Conservation (phyloP, 768 basidiomycete species). For the Inosperma sp. region DNA sequence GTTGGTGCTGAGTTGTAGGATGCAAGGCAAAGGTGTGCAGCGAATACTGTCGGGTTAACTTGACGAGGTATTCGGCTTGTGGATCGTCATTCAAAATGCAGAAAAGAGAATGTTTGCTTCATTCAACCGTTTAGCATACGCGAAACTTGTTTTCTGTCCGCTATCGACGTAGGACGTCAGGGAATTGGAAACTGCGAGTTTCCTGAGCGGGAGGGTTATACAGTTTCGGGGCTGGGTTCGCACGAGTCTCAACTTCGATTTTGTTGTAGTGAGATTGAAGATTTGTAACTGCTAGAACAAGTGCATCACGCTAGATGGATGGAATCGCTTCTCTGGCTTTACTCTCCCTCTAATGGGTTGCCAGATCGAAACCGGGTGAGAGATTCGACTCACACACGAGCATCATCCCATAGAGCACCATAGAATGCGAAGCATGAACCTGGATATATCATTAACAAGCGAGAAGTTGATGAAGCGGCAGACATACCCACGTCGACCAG, state of each 20-base stretch:
- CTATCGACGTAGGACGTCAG: background rate
- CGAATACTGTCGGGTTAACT: constrained; percentile 1
- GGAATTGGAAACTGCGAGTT: background rate
- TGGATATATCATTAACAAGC: background rate
- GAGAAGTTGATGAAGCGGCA: background rate
- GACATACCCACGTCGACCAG: constrained; percentile 1
- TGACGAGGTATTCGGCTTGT: background rate
- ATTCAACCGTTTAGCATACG: background rate
- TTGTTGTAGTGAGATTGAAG: background rate
- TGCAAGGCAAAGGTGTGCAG: background rate
- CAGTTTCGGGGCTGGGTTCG: background rate
- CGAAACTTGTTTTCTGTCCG: background rate
- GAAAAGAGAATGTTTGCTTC: background rate
- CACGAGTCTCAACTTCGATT: background rate
- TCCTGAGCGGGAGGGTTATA: background rate
- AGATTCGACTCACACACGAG: background rate
- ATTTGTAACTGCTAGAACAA: background rate
- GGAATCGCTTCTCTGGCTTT: background rate
- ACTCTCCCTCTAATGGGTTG: background rate
- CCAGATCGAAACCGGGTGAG: background rate
- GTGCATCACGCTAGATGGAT: background rate
- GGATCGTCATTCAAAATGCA: background rate
- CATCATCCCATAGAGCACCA: constrained; percentile 1
- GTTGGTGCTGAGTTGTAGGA: background rate
- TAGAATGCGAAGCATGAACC: background rate